phyloP scores from a whole-genome alignment of 2,329 filamentous ascomycete species.

The Colletotrichum sansevieriae region DNA sequence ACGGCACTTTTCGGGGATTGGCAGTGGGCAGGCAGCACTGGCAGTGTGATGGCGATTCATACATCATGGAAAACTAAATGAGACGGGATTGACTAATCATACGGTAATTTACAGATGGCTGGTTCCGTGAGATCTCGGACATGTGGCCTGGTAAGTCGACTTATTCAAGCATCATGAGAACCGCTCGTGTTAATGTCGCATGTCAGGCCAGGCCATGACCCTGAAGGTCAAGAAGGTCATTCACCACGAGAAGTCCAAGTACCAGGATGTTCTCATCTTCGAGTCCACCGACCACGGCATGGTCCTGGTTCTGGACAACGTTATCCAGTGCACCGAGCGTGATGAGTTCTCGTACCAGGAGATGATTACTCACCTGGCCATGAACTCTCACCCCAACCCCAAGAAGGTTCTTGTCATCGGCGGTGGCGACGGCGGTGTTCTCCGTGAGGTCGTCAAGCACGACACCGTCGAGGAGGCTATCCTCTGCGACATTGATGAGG shows the following conservation, averaged over 20 bases:
- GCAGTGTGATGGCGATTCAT: conserved; percentile 11
- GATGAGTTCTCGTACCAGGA: conserved; percentile 99
- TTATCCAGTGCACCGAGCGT: conserved; percentile 98
- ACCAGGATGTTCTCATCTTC: conserved; percentile 99
- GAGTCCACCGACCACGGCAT: conserved; percentile 97
- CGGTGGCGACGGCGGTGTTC: conserved; percentile 95
- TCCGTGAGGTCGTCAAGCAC: conserved; percentile 99
- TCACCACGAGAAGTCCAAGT: conserved; percentile 99
- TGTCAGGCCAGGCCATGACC: conserved; percentile 94
- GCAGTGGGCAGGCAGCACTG: conserved; percentile 14
- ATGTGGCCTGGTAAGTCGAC: conserved; percentile 87
- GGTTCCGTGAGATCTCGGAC: conserved; percentile 98
- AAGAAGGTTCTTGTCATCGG: conserved; percentile 99
- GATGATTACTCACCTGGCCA: conserved; percentile 99
- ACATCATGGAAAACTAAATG: conserved; percentile 15
- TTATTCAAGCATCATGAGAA: conserved; percentile 8
- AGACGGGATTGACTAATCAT: conserved; percentile 21
- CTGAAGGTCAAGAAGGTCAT: conserved; percentile 97
- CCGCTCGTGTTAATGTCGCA: conserved; percentile 6
- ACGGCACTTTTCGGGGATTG: conserved; percentile 19
- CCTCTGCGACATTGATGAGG: conserved; percentile 98
- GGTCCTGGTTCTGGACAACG: conserved; percentile 97
- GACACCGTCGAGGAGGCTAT: conserved; percentile 95
- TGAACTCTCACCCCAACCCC: conserved; percentile 98
- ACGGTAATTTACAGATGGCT: conserved; percentile 79